Base-by-base conservation (phyloP, 495 filamentous ascomycete genomes). In the Penicillium maclennaniae region DNA sequence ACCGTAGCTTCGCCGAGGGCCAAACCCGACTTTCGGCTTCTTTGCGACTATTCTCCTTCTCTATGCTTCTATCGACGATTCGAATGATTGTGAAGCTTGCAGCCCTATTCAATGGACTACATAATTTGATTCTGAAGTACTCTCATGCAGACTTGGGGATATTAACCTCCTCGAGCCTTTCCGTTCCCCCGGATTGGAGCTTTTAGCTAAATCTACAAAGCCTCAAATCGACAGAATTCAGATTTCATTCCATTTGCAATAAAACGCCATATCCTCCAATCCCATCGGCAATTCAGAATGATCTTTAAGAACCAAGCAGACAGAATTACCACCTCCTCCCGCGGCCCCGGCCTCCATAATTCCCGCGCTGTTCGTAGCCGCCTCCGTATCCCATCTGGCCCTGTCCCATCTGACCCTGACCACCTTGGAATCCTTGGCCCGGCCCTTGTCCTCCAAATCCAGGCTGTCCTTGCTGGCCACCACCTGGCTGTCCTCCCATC, bases 301-400 rank as follows among this genome's bases (percentile, higher is more conserved):
- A 39, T 53, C 42, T 54, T 62, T 53, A 54, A 23, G 53, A 50
- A 56, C 44, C 56, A 58, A 49, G 45, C 45, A 7, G 38, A 40
- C 31, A 54, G 45, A 45, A 57, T 49, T 70, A 78, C 73, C 75
- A 76, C 58, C 75, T 65, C 47, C 73, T 58, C 19, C 73, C 69
- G 7, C 76, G 70, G 37, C 75, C 76, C n/a, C 75, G 70, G 16
- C 78, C 75, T 41, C 69, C 73, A 52, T 71, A 72, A 65, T 67
- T 72, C 34, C 75, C 73, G 39, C 72, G 69, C n/a, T 72, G 73
- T 37, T 73, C 72, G 44, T 73, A 76, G 45, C 71, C 77, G 45
- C 71, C 77, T 47, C 79, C 79, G 47, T 69, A 82, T 51, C 75
- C 76, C 76, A 79, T 78, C 37, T 75, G 74, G 38, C 79, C 79